Evolutionary conservation across 441 rosid genomes (phyloP), one percentile per base, ranked within the genome.

Genomic region (Francoa sonchifolia): DNA sequence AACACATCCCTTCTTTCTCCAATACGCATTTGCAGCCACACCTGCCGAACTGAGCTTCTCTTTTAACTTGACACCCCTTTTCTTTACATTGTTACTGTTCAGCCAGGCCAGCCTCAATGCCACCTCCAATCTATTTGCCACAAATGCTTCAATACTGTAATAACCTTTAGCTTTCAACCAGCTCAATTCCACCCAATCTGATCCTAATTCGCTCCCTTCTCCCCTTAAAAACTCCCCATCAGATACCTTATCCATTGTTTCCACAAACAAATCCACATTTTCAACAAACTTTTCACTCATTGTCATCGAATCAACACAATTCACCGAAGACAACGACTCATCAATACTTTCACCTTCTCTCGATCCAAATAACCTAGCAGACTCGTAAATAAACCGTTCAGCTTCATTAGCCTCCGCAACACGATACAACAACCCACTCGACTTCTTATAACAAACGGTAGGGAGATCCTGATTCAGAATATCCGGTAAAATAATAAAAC

Each of bases 161-260:
- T 85, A 86, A n/a, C 98, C 98, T 64, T 74, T 77, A 15, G 73
- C 73, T 68, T 78, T 90, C 42, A 90, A 67, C 98, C 98, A 90
- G 15, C 70, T 69, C 32, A 82, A 59, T 66, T 90, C 98, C 46
- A 78, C 72, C 94, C 98, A 90, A 57, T 82, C 71, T 6, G 71
- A 64, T 20, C 81, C 83, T 67, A 90, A 46, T 22, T 78, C 83
- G 32, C 65, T 62, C 46, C 63, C 87, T 28, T 80, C 96, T 5
- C 96, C 90, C 52, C 87, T 80, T 67, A 90, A 44, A 50, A 90
- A 90, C 35, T 53, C 76, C 4, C 87, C 90, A 37, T 56, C 57
- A 0, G 98, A 79, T 5, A 90, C 57, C 34, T 36, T 50, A 55
- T 90, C 94, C 96, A 90, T 79, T 10, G 54, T 31, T 33, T 57